A percentile compares a stretch with the other conserved stretches of the same genome.
Conservation (phyloP, 345 rosid species). For the Boechera stricta region DNA sequence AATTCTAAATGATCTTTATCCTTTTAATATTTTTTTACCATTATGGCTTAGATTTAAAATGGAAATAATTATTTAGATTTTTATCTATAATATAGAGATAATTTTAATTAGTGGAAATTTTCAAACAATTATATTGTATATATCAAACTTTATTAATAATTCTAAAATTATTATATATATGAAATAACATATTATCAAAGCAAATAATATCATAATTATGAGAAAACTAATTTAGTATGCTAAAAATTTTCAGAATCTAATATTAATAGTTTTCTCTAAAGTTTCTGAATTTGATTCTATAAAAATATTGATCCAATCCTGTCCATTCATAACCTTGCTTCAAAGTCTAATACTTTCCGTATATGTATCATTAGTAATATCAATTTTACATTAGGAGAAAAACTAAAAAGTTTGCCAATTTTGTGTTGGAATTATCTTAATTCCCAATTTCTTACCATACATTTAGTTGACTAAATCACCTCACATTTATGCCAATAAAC, state of each 20-base stretch:
- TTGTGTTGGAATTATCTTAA: neutral
- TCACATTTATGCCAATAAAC: slow-evolving; percentile 13
- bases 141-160: neutral
- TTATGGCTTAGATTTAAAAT: neutral
- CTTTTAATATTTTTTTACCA: neutral
- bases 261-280: neutral
- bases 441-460: neutral
- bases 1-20: neutral
- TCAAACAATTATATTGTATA: neutral
- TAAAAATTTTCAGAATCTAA: neutral
- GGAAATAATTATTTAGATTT: neutral
- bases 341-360: neutral
- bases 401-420: neutral
- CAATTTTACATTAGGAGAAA: neutral
- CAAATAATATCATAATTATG: neutral
- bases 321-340: neutral
- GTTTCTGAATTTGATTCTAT: neutral
- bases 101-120: neutral
- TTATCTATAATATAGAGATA: neutral
- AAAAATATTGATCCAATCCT: neutral
- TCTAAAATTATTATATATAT: neutral
- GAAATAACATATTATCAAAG: neutral
- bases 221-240: neutral
- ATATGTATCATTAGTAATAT: neutral
- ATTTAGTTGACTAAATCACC: slow-evolving; percentile 18